Evolutionary conservation across 2,329 filamentous ascomycete species (phyloP).

Genomic region (Penicillium sp.): DNA sequence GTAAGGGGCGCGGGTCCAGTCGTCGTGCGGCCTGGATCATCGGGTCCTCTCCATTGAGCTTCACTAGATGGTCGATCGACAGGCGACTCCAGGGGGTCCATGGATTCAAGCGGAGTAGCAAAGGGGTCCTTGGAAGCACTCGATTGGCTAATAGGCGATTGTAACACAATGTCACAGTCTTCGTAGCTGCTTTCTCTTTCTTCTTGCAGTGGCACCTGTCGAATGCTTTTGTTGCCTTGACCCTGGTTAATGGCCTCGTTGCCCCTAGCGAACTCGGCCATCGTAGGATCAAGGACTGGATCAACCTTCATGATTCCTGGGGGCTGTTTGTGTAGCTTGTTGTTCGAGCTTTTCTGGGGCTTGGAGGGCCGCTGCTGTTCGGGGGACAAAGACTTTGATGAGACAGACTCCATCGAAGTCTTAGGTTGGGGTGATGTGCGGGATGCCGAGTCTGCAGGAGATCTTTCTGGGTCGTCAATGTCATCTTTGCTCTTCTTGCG

Average conservation of each 20-base stretch:
- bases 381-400: constrained; percentile 32
- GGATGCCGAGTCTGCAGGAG: constrained; percentile 57
- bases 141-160: constrained; percentile 23
- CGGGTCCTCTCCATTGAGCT: constrained; percentile 18
- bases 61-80: constrained; percentile 26
- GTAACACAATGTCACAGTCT: constrained; percentile 18
- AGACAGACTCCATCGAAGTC: constrained; percentile 45
- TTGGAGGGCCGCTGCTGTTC: constrained; percentile 28
- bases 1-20: constrained; percentile 29
- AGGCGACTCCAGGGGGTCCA: constrained; percentile 22
- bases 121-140: constrained; percentile 29
- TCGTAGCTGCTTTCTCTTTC: constrained; percentile 25
- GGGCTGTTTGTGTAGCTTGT: constrained; percentile 69
- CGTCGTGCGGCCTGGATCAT: constrained; percentile 19
- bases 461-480: constrained; percentile 56
- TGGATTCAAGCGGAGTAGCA: constrained; percentile 18
- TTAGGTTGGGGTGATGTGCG: constrained; percentile 48
- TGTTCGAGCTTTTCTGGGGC: constrained; percentile 58
- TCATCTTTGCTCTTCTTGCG: constrained; percentile 58
- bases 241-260: constrained; percentile 22
- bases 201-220: constrained; percentile 36
- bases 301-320: constrained; percentile 48
- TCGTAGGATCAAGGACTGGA: constrained; percentile 34
- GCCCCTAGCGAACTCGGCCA: constrained; percentile 26
- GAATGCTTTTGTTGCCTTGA: constrained; percentile 31